phyloP scores from a whole-genome alignment of 805 yeast genomes.

The Suhomyces pyralidae region DNA sequence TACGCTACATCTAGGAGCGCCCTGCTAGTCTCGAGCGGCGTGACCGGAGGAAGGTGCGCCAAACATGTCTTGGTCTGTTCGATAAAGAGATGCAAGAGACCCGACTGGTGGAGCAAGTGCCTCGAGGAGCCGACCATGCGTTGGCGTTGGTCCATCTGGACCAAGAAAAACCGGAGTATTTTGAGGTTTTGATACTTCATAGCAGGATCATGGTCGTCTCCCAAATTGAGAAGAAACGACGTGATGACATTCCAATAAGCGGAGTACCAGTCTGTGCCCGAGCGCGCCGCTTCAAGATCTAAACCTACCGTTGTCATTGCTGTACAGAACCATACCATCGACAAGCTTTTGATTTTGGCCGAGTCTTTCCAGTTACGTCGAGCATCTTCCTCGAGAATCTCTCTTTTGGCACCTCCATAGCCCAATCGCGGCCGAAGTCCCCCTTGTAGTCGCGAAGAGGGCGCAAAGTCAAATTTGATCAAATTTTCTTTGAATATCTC shows the following conservation, averaged over 20 bases:
- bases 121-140: not conserved
- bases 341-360: slow-evolving; percentile 18
- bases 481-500: slow-evolving; percentile 2
- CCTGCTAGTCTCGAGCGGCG: slow-evolving; percentile 20
- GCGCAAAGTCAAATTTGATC: not conserved
- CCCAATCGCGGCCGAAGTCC: slow-evolving; percentile 21
- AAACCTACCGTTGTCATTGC: not conserved
- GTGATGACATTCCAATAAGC: slow-evolving; percentile 25
- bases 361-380: slow-evolving; percentile 28
- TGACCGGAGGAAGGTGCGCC: slow-evolving; percentile 26
- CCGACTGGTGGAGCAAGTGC: slow-evolving; percentile 18
- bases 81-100: slow-evolving; percentile 25
- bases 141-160: not conserved
- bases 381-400: slow-evolving; percentile 20
- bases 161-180: slow-evolving; percentile 15
- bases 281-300: not conserved
- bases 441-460: slow-evolving; percentile 5
- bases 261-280: slow-evolving; percentile 6
- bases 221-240: slow-evolving; percentile 31
- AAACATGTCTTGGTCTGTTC: slow-evolving; percentile 24
- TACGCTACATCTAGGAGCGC: slow-evolving; percentile 22
- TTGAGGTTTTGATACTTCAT: slow-evolving; percentile 26
- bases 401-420: slow-evolving; percentile 15
- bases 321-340: slow-evolving; percentile 26
- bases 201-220: slow-evolving; percentile 31